Percentiles rank a stretch among this genome's conserved stretches.
These are phyloP conservation scores for Larix kaempferi DNA, from an alignment of 75 land plant genomes.

Conservation along the genomic window DNA sequence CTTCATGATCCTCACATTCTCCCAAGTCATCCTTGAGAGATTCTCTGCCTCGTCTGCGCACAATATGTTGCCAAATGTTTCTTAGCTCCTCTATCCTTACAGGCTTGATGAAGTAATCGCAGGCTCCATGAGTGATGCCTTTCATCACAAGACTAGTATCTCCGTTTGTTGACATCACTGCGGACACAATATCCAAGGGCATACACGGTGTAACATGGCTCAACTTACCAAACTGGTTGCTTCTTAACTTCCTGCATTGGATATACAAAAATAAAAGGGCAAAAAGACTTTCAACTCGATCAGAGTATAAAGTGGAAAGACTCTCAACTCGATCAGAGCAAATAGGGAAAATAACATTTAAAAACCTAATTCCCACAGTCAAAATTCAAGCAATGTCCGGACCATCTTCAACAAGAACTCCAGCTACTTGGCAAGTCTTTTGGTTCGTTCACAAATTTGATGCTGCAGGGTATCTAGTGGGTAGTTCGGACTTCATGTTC, in stretches of 20 bases:
- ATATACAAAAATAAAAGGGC: background rate
- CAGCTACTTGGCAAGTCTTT: too few species aligned
- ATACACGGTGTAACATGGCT: background rate
- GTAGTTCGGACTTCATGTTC: too few species aligned
- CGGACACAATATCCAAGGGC: slow-evolving; percentile 15
- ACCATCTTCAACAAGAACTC: too few species aligned
- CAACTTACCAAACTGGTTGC: background rate
- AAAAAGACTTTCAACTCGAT: too few species aligned
- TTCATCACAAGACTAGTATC: slow-evolving; percentile 97
- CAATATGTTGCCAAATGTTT: slow-evolving; percentile 98
- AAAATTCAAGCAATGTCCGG: background rate
- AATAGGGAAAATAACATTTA: too few species aligned
- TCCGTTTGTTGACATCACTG: slow-evolving; percentile 99
- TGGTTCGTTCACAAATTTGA: too few species aligned
- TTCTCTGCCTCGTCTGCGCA: slow-evolving; percentile 39
- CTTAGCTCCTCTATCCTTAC: slow-evolving; percentile 89
- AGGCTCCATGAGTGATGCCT: slow-evolving; percentile 95
- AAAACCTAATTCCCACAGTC: background rate
- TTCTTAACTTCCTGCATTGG: background rate
- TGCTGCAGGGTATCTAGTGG: too few species aligned
- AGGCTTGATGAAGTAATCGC: slow-evolving; percentile 96
- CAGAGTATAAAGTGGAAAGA: too few species aligned
- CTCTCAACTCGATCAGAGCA: too few species aligned
- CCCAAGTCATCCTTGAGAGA: slow-evolving; percentile 14
- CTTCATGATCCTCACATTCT: slow-evolving; percentile 27